A percentile compares a stretch with the other conserved stretches of the same genome.
phyloP scores from a whole-genome alignment of 306 rosid genomes.

The Lablab purpureus region DNA sequence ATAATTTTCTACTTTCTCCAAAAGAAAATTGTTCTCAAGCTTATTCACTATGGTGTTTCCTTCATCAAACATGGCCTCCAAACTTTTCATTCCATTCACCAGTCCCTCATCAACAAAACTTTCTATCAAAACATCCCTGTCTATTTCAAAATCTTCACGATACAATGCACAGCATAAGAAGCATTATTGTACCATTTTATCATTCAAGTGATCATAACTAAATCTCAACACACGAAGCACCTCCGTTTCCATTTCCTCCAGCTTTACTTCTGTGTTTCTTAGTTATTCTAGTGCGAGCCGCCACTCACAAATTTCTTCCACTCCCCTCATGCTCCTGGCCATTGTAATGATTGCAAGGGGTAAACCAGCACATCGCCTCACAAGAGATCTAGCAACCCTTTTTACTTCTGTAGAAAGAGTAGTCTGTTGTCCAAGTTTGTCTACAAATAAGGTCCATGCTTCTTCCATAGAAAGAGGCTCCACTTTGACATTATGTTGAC shows the following conservation, averaged over 20 bases:
- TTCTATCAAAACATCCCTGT: conserved; percentile 41
- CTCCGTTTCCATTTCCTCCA: conserved; percentile 44
- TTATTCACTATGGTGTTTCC: conserved; percentile 39
- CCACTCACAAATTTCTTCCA: conserved; percentile 27
- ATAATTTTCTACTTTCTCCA: conserved; percentile 7
- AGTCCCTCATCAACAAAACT: conserved; percentile 43
- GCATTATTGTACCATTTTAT: neutral
- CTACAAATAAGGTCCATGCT: conserved; percentile 15
- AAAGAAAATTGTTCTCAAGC: conserved; percentile 18
- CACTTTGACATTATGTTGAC: conserved; percentile 10
- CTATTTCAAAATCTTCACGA: conserved; percentile 44
- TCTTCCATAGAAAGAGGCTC: conserved; percentile 22
- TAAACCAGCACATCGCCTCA: conserved; percentile 10
- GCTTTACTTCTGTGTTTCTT: neutral
- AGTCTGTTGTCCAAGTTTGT: conserved; percentile 2
- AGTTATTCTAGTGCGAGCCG: conserved; percentile 29
- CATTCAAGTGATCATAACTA: conserved; percentile 12
- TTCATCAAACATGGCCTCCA: conserved; percentile 40
- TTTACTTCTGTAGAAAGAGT: conserved; percentile 3
- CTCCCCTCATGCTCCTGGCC: conserved; percentile 33
- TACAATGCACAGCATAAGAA: conserved; percentile 38
- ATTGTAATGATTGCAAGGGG: conserved; percentile 18
- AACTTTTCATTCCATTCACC: conserved; percentile 38
- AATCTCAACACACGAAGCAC: conserved; percentile 36
- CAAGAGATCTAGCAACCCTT: neutral